Conservation (phyloP, 225 moss, liverwort and hornwort species). For the Pleurozium schreberi region DNA sequence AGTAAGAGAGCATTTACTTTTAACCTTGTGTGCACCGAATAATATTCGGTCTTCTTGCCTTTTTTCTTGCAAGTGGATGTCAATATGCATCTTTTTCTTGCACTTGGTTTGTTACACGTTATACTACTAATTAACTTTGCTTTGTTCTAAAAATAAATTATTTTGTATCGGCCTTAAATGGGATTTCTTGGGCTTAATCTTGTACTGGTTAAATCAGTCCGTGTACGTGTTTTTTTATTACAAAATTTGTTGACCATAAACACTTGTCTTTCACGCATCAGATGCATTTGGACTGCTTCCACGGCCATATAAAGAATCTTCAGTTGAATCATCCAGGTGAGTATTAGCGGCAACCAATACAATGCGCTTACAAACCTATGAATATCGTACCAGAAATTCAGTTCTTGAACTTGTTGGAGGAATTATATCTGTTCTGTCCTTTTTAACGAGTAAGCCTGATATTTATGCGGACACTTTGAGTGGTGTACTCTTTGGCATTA, state of each 20-base stretch:
- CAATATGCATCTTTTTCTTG: background rate
- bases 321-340: conserved; percentile 8
- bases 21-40: background rate
- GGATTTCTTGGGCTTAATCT: background rate
- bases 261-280: background rate
- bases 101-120: background rate
- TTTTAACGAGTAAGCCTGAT: background rate
- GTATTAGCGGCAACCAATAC: background rate
- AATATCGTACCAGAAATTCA: background rate
- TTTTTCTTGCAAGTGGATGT: background rate
- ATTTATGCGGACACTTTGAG: background rate
- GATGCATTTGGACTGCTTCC: conserved; percentile 42
- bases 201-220: background rate
- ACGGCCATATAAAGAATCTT: conserved; percentile 15
- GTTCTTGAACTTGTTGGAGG: background rate
- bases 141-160: background rate
- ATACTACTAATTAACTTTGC: background rate
- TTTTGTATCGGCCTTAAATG: background rate
- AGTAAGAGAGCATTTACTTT: conserved; percentile 47
- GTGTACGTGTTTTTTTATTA: background rate
- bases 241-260: background rate
- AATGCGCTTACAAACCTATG: background rate
- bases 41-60: background rate
- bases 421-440: background rate
- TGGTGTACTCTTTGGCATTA: background rate